Base-by-base conservation (phyloP, 148 eudicot species). In the Spergularia marina region DNA sequence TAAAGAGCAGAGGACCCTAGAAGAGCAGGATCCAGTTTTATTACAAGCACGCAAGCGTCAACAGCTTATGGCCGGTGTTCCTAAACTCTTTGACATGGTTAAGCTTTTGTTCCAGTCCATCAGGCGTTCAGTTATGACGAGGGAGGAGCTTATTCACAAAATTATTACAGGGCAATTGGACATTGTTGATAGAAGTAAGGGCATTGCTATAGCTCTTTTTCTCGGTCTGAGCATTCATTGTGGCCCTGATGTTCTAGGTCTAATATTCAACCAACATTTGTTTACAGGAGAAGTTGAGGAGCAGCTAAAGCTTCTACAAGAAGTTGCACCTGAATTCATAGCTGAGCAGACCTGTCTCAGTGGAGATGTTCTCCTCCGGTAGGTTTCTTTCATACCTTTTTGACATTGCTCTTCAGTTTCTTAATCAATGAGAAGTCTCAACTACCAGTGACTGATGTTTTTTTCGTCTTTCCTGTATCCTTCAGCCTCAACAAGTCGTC, bases 361-460 rank as follows among this genome's bases (percentile, higher is more conserved):
- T 57, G 98, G 98, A 58, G 91, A 88, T 82, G 75, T 83, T 79
- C 87, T 91, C 66, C 21, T 89, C 20, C 81, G 92, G 97, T 89
- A 78, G 74, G 85, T 68, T 67, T 16, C 36, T 12, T 63, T 44
- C 65, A 62, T 30, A 30, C 36, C 36, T 30, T 30, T 30, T 30
- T 30, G 36, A 30, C 36, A 30, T 30, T 30, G 36, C 36, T 30
- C 36, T 30, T 30, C 36, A 30, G 36, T 2, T 30, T 30, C 25
- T 23, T 30, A 30, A 30, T 30, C 2, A 30, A 30, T 30, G 36
- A 30, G 1, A 30, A 0, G 36, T 30, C 34, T 30, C 34, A 30
- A 30, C 34, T 30, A 30, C 34, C 2, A 53, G 60, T 76, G 34
- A 18, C 76, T 55, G 25, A 73, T 15, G 56, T 52, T 34, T 2